Evolutionary conservation across 1,284 basidiomycete species (phyloP).

Genomic region (Rhodotorula glutinis): DNA sequence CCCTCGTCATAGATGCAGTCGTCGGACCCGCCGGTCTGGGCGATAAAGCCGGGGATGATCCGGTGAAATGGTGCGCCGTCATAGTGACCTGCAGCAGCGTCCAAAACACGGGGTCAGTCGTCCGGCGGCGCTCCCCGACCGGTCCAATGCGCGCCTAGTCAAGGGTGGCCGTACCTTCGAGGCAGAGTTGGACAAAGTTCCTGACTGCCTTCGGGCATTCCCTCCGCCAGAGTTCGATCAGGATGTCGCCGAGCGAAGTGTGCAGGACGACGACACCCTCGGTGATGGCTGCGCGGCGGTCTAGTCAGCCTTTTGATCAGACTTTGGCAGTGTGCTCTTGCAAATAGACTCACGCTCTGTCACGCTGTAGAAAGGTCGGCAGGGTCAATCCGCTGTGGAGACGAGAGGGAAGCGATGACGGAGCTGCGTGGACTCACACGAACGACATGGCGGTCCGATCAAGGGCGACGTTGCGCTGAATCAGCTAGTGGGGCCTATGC

Average conservation of each 20-base stretch:
- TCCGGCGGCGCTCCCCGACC: neutral
- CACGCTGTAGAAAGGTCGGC: slow-evolving; percentile 10
- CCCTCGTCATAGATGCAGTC: slow-evolving; percentile 50
- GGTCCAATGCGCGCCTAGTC: too few relatives aligned
- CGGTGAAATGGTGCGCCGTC: slow-evolving; percentile 92
- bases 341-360: slow-evolving; percentile 26
- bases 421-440: neutral
- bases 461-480: too few relatives aligned
- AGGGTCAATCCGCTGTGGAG: too few relatives aligned
- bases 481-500: neutral
- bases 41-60: slow-evolving; percentile 15
- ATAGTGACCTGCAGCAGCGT: slow-evolving; percentile 70
- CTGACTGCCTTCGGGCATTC: slow-evolving; percentile 90
- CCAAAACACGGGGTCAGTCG: neutral
- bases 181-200: slow-evolving; percentile 54
- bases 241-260: slow-evolving; percentile 83
- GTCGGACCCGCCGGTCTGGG: slow-evolving; percentile 64
- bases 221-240: slow-evolving; percentile 90
- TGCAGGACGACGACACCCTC: slow-evolving; percentile 65
- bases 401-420: neutral
- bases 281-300: slow-evolving; percentile 23
- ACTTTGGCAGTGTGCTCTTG: neutral
- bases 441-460: neutral
- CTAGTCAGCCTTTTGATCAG: neutral
- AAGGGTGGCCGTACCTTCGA: slow-evolving; percentile 42